phyloP scores from a whole-genome alignment of 169 alveolate genomes.

The Plasmodium adleri region DNA sequence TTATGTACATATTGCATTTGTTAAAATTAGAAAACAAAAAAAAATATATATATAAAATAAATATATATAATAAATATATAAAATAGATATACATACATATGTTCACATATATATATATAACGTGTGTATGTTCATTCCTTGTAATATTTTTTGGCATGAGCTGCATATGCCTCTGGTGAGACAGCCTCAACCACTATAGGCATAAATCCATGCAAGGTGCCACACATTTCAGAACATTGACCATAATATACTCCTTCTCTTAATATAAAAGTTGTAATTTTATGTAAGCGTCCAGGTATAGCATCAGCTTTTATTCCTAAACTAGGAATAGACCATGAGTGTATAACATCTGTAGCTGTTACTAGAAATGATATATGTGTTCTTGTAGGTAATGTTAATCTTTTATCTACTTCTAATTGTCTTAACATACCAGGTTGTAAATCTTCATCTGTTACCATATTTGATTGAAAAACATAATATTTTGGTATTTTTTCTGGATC shows the following conservation, averaged over 20 bases:
- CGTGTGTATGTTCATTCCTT: constrained; percentile 76
- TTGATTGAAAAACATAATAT: constrained; percentile 86
- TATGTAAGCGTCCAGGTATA: constrained; percentile 90
- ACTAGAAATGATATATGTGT: constrained; percentile 91
- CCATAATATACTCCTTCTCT: constrained; percentile 95
- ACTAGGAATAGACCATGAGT: constrained; percentile 88
- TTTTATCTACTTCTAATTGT: constrained; percentile 91
- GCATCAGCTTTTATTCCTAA: constrained; percentile 94
- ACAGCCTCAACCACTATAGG: constrained; percentile 94
- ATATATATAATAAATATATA: neutral
- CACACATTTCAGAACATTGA: constrained; percentile 93
- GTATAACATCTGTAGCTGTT: constrained; percentile 90
- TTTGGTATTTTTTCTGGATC: constrained; percentile 87
- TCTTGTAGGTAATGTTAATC: constrained; percentile 91
- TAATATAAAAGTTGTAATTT: constrained; percentile 90
- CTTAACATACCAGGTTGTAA: constrained; percentile 90
- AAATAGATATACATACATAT: neutral
- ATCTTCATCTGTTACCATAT: constrained; percentile 87
- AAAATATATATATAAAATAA: neutral
- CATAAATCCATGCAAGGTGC: constrained; percentile 94
- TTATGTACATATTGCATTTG: no score
- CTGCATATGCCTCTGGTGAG: constrained; percentile 92
- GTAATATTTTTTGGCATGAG: constrained; percentile 94
- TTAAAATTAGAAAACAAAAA: neutral
- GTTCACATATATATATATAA: neutral